phyloP scores from a whole-genome alignment of 192 early-diverging fungal genomes.

The Coemansia sp. region DNA sequence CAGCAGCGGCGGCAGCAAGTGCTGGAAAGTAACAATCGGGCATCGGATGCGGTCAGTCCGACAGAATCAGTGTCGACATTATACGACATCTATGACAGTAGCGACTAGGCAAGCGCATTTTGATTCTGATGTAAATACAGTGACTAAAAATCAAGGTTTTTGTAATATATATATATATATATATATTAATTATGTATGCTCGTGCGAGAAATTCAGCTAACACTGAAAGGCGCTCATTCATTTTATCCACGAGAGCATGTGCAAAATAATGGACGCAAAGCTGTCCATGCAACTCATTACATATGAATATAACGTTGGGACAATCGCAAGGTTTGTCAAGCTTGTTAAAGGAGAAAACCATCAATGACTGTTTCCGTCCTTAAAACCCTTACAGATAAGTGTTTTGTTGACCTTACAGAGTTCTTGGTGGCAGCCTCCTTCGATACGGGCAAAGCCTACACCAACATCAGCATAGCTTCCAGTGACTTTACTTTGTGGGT shows the following conservation, averaged over 20 bases:
- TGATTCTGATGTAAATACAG: too few relatives aligned
- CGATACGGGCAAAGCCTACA: background rate
- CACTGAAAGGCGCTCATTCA: too few relatives aligned
- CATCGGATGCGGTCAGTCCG: background rate
- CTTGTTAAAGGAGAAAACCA: too few relatives aligned
- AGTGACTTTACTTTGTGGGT: background rate
- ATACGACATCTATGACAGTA: background rate
- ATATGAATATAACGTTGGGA: too few relatives aligned
- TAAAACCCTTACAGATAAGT: constrained; percentile 11
- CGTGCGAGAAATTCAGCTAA: too few relatives aligned
- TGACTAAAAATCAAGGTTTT: too few relatives aligned
- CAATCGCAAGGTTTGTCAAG: too few relatives aligned
- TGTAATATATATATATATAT: too few relatives aligned
- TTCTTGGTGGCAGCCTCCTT: background rate
- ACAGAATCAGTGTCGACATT: background rate
- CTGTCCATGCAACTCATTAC: too few relatives aligned
- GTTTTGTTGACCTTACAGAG: constrained; percentile 7
- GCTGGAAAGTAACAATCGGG: background rate
- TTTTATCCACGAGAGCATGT: too few relatives aligned
- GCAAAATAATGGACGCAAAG: too few relatives aligned
- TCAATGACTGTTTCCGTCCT: background rate
- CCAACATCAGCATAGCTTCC: background rate
- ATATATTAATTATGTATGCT: too few relatives aligned
- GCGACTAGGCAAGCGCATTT: background rate
- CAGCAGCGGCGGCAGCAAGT: background rate